Base-by-base conservation (phyloP, 2,329 filamentous ascomycete genomes). In the Polychaeton citri region DNA sequence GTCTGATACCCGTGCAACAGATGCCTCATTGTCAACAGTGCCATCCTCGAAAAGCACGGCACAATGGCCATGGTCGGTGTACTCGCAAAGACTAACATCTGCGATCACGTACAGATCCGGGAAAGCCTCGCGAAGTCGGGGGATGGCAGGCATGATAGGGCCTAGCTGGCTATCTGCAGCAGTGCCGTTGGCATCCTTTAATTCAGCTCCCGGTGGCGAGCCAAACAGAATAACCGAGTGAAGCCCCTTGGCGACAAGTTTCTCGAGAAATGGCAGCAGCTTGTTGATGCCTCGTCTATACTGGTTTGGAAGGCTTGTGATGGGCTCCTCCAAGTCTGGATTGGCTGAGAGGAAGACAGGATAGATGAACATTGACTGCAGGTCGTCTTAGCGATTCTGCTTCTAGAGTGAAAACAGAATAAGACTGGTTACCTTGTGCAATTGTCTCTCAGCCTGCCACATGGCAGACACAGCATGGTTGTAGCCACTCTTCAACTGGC, bases 301-400 rank as follows among this genome's bases (percentile, higher is more conserved):
- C 60, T 93, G 86, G 57, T 84, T 83, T 2, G 87, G 86, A 3
- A 95, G 73, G 13, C 86, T 92, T 35, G 85, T 79, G 38, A 95
- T 87, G 9, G 81, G 70, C 9, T 78, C 80, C 64, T 93, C 81
- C 64, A 94, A 86, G 51, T 94, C 81, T 30, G 85, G 81, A 52
- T 81, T 74, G 58, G 94, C 86, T 50, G 87, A 90, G 44, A 95
- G 74, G 64, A 95, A 95, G 46, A 95, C 72, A 13, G 86, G 86
- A 61, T 88, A 93, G 50, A 95, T 92, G 49, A 95, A 77, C 86
- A 94, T 94, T 18, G 86, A 87, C 85, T 93, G n/a, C n/a, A n/a
- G n/a, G n/a, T n/a, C n/a, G n/a, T n/a, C n/a, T n/a, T n/a, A n/a
- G n/a, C n/a, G n/a, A n/a, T 9, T 26, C n/a, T 26, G n/a, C n/a